Base-by-base conservation (phyloP, 371 early-diverging fungal species). In the Mucor ambiguus region DNA sequence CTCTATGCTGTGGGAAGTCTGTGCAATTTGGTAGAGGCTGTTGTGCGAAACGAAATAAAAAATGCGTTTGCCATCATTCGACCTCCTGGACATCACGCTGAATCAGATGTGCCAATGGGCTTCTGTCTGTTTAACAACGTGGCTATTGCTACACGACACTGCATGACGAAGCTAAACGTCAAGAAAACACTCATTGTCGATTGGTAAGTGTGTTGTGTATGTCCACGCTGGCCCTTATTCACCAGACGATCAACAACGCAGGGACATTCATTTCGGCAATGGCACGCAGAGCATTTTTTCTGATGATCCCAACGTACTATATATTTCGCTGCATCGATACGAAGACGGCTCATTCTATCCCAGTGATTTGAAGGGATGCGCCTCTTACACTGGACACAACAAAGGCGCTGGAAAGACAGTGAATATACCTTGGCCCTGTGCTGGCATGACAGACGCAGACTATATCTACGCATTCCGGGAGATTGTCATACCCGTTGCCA, bases 181-280 rank as follows among this genome's bases (percentile, higher is more conserved):
- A 69, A 85, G 43, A 84, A 86, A 41, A 82, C 95, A 5, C 63
- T 96, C 75, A 90, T 97, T 52, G 72, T 97, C 12, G 98, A 97
- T 71, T 97, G 98, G 89, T 88, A 82, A 79, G 69, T 20, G 37
- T 24, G 26, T 30, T 20, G 9, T 52, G 24, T 52, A 9, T 22
- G 24, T 28, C 24, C 52, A 22, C 11, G 16, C 3, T 46, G 22
- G 9, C n/a, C 2, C 9, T 10, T 22, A 24, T 30, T 30, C 30
- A 30, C 5, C 20, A 22, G 22, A 10, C 7, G n/a, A n/a, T n/a
- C n/a, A 22, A 24, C 22, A 11, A 49, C 29, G 3, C 70, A 88
- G 88, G 97, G 96, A 97, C 69, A 82, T 96, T n/a, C 97, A 97
- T 75, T 95, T 96, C 72, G 97, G 85, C 77, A 97, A 97, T 68